Evolutionary conservation across 495 filamentous ascomycete genomes (phyloP).

Genomic region (Terfezia claveryi): DNA sequence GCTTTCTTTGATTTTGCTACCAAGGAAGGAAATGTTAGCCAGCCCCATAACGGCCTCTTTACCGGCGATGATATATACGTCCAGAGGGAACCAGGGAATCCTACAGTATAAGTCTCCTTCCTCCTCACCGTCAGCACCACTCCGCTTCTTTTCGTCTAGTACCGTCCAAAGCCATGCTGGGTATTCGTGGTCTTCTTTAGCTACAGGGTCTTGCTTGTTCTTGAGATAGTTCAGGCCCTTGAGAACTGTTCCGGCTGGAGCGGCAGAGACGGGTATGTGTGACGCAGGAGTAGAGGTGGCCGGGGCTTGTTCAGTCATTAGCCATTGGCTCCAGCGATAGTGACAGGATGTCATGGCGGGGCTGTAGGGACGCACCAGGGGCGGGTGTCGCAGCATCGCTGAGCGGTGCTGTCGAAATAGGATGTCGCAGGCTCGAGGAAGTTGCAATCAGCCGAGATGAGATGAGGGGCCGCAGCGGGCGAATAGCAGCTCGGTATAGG

Average conservation of each 20-base stretch:
- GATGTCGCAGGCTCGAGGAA: no score
- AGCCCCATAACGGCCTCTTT: not conserved
- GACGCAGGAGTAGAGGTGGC: constrained; percentile 18
- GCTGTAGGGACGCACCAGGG: not conserved
- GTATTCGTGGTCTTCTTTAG: constrained; percentile 65
- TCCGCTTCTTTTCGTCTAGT: constrained; percentile 28
- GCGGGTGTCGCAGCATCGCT: not conserved
- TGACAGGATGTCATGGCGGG: no score
- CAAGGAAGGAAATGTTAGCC: not conserved
- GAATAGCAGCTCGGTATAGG: constrained; percentile 5
- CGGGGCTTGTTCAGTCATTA: constrained; percentile 8
- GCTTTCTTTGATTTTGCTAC: constrained; percentile 63
- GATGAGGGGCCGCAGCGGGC: not conserved
- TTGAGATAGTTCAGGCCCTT: constrained; percentile 78
- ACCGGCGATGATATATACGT: not conserved
- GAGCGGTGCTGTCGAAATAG: no score
- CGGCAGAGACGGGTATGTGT: constrained; percentile 27
- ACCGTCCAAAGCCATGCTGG: constrained; percentile 78
- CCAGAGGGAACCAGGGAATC: constrained; percentile 17
- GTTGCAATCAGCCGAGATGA: no score
- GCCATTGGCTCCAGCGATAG: not conserved
- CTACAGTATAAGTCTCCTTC: constrained; percentile 53
- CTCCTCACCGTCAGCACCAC: constrained; percentile 21
- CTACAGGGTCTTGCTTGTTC: constrained; percentile 41
- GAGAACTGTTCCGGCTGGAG: constrained; percentile 47